Evolutionary conservation across 2,329 filamentous ascomycete species (phyloP).

Genomic region (Ophiosphaerella narmari): DNA sequence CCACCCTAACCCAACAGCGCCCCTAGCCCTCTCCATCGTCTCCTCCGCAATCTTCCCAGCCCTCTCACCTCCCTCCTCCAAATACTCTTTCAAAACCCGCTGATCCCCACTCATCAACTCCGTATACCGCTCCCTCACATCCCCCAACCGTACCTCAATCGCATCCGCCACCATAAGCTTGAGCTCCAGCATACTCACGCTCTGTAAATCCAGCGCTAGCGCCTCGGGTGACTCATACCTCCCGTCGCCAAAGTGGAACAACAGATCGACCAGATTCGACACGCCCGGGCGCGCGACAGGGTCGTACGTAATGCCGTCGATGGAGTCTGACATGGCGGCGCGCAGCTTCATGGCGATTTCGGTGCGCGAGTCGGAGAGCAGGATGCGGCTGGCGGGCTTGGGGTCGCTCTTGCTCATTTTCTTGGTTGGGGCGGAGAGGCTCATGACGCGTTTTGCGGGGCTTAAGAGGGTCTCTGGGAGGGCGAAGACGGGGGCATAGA

Average conservation of each 20-base stretch:
- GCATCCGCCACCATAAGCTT: conserved; percentile 67
- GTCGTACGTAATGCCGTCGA: conserved; percentile 72
- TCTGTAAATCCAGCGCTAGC: conserved; percentile 53
- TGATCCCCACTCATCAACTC: conserved; percentile 58
- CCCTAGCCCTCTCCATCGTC: conserved; percentile 49
- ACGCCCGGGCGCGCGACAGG: conserved; percentile 74
- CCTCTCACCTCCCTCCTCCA: conserved; percentile 61
- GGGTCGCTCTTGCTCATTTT: conserved; percentile 96
- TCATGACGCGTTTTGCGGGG: conserved; percentile 88
- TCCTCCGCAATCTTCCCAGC: conserved; percentile 65
- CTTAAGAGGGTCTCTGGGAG: conserved; percentile 37
- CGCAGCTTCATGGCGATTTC: conserved; percentile 72
- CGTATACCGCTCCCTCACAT: conserved; percentile 62
- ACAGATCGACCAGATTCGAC: conserved; percentile 81
- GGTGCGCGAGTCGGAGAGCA: conserved; percentile 73
- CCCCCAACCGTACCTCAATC: conserved; percentile 58
- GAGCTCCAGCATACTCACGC: conserved; percentile 59
- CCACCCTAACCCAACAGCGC: conserved; percentile 26
- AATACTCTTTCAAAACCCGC: conserved; percentile 62
- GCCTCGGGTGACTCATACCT: conserved; percentile 46
- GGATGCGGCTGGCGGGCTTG: conserved; percentile 74
- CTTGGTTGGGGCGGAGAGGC: conserved; percentile 71
- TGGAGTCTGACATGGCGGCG: conserved; percentile 76
- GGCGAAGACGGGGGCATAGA: conserved; percentile 60
- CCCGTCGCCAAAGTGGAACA: conserved; percentile 68